phyloP scores from a whole-genome alignment of 2,329 filamentous ascomycete genomes.

The Fusarium dlaminii region DNA sequence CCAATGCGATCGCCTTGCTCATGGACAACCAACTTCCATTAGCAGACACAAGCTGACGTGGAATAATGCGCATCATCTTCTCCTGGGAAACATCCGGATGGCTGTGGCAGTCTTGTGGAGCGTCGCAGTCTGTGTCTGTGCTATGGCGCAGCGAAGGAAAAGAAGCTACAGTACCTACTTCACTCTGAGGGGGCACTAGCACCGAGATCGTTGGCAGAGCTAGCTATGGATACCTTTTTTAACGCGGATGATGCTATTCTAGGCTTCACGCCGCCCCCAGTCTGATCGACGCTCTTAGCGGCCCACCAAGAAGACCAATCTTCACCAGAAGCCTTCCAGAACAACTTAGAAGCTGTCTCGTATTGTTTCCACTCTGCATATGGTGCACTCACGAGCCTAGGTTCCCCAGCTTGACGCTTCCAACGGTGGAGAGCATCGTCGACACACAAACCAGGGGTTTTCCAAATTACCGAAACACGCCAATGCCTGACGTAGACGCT shows the following conservation, averaged over 20 bases:
- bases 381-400: neutral
- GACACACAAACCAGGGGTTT: constrained; percentile 6
- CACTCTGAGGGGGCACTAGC: constrained; percentile 2
- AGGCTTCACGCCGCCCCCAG: constrained; percentile 12
- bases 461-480: constrained; percentile 11
- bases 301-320: constrained; percentile 15
- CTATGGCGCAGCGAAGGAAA: constrained; percentile 25
- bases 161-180: neutral
- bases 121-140: constrained; percentile 22
- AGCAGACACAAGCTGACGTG: constrained; percentile 4
- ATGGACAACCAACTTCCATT: neutral
- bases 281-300: constrained; percentile 12
- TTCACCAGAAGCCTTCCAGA: constrained; percentile 41
- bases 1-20: constrained; percentile 7
- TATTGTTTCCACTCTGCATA: constrained; percentile 18
- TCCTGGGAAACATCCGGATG: constrained; percentile 8
- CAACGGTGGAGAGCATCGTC: constrained; percentile 12
- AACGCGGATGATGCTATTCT: constrained; percentile 5
- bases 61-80: constrained; percentile 18
- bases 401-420: neutral
- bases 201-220: constrained; percentile 10
- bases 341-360: constrained; percentile 26
- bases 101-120: constrained; percentile 2
- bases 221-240: neutral
- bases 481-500: constrained; percentile 14